These are phyloP conservation scores for Asterophora parasitica DNA, from an alignment of 768 basidiomycete genomes.

Conservation along the genomic window DNA sequence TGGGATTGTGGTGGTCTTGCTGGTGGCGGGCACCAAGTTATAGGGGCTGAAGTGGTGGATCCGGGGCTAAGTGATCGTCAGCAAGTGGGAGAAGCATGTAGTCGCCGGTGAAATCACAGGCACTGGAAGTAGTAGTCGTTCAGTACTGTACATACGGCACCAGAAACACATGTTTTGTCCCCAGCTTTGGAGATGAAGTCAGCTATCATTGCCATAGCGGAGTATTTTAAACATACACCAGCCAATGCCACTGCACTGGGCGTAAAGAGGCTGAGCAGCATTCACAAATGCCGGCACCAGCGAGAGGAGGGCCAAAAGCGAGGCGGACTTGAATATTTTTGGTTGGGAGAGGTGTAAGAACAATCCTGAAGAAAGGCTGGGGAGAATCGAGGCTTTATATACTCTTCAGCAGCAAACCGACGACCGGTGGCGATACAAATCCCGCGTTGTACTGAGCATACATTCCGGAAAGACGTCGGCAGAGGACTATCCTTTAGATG, in stretches of 20 bases:
- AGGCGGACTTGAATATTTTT: conserved; percentile 44
- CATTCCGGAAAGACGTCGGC: conserved; percentile 25
- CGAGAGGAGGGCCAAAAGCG: conserved; percentile 37
- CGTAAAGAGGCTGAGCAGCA: conserved; percentile 40
- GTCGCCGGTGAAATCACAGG: conserved; percentile 24
- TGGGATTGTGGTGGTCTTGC: conserved; percentile 19
- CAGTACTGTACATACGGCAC: conserved; percentile 26
- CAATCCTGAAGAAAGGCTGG: conserved; percentile 8
- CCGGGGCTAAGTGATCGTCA: conserved; percentile 13
- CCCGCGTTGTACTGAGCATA: conserved; percentile 32
- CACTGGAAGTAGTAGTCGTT: conserved; percentile 40
- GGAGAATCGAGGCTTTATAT: conserved; percentile 12
- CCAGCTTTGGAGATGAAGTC: conserved; percentile 24
- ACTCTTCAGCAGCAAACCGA: background rate
- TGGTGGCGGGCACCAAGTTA: conserved; percentile 19
- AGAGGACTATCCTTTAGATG: conserved; percentile 3
- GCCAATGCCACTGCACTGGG: conserved; percentile 50
- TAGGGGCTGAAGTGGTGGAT: conserved; percentile 12
- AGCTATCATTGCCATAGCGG: conserved; percentile 19
- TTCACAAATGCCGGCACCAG: conserved; percentile 39
- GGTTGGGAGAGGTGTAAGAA: background rate
- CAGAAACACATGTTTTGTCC: conserved; percentile 35
- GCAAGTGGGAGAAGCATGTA: background rate
- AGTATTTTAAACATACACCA: conserved; percentile 36
- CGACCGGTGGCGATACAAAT: conserved; percentile 21